Percentiles rank a stretch among this genome's conserved stretches.
phyloP scores from a whole-genome alignment of 352 stramenopile species.

The Globisporangium parvum region DNA sequence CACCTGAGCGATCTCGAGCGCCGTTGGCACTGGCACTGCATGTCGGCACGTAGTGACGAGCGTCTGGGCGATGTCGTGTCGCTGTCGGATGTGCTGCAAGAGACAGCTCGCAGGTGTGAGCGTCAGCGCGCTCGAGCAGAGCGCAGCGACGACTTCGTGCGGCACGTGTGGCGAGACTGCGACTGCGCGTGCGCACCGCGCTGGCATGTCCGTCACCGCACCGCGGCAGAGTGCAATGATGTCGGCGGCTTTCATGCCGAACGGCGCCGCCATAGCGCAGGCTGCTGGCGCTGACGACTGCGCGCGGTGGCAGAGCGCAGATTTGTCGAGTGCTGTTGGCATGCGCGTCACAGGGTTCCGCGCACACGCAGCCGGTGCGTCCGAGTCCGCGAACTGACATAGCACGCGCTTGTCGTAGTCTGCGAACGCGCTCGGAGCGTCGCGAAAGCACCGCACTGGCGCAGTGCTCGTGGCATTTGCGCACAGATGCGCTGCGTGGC shows the following conservation, averaged over 20 bases:
- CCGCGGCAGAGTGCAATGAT: slow-evolving; percentile 33
- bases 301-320: slow-evolving; percentile 29
- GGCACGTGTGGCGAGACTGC: slow-evolving; percentile 21
- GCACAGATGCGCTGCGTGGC: slow-evolving; percentile 18
- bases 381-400: slow-evolving; percentile 29
- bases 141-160: slow-evolving; percentile 22
- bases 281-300: slow-evolving; percentile 17
- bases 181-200: slow-evolving; percentile 30
- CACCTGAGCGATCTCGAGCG: slow-evolving; percentile 38
- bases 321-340: slow-evolving; percentile 10
- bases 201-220: slow-evolving; percentile 23
- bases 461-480: slow-evolving; percentile 17
- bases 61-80: slow-evolving; percentile 8
- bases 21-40: slow-evolving; percentile 17
- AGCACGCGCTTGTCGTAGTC: slow-evolving; percentile 31
- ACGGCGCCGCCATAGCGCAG: slow-evolving; percentile 34
- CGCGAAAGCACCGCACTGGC: slow-evolving; percentile 32
- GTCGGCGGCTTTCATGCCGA: slow-evolving; percentile 28
- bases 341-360: slow-evolving; percentile 18
- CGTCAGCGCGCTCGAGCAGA: slow-evolving; percentile 26
- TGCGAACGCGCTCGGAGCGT: slow-evolving; percentile 25
- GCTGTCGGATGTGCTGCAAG: slow-evolving; percentile 24
- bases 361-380: slow-evolving; percentile 30
- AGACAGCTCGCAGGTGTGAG: slow-evolving; percentile 41
- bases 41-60: slow-evolving; percentile 29